phyloP scores from a whole-genome alignment of 495 filamentous ascomycete species.

The Penicillium bovifimosum region DNA sequence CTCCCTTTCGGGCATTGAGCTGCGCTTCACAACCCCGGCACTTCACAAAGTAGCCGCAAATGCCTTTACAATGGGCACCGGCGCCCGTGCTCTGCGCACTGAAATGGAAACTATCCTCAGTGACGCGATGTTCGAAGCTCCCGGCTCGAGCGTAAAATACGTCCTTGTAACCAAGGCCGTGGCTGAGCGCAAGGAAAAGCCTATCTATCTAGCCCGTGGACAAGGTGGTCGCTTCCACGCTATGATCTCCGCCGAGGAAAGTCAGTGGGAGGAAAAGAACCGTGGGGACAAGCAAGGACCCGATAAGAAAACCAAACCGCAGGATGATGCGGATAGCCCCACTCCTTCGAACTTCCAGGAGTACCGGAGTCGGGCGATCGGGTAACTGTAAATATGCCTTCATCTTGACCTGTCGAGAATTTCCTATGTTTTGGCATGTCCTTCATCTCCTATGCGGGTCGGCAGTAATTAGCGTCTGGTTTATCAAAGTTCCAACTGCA shows the following conservation, averaged over 20 bases:
- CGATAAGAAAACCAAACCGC: constrained; percentile 23
- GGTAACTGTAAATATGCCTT: constrained; percentile 11
- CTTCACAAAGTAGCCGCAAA: constrained; percentile 71
- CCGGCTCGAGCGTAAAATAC: constrained; percentile 61
- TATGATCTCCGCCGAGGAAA: constrained; percentile 57
- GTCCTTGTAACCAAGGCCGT: constrained; percentile 74
- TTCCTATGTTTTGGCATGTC: background rate
- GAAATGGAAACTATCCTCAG: constrained; percentile 83
- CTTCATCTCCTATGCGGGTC: background rate
- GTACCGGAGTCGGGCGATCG: constrained; percentile 40
- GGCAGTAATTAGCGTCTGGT: background rate
- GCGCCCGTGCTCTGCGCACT: constrained; percentile 79
- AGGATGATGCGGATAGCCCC: constrained; percentile 21
- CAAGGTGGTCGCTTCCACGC: constrained; percentile 54
- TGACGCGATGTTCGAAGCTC: constrained; percentile 89
- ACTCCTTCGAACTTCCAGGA: constrained; percentile 48
- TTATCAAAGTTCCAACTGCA: background rate
- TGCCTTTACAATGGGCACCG: constrained; percentile 73
- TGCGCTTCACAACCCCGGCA: constrained; percentile 76
- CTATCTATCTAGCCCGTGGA: constrained; percentile 57
- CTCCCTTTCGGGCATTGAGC: constrained; percentile 71
- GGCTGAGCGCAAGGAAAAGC: constrained; percentile 56
- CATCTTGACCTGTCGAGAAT: background rate
- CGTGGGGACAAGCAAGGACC: constrained; percentile 29
- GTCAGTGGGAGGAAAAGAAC: constrained; percentile 50